Evolutionary conservation across 2,329 filamentous ascomycete genomes (phyloP).

Genomic region (Colletotrichum sp.): DNA sequence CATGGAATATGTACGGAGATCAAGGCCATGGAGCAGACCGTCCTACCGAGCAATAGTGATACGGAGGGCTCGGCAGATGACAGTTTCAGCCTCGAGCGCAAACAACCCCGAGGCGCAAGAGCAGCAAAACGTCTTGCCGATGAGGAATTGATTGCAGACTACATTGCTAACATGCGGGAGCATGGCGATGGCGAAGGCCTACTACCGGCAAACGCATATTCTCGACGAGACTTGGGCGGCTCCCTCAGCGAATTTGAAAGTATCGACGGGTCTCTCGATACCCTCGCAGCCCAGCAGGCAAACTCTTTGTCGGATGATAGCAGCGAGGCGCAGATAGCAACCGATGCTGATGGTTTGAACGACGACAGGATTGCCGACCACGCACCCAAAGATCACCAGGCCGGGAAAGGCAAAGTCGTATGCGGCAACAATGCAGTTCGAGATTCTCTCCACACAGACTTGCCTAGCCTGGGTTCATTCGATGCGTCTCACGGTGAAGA

Average conservation of each 20-base stretch:
- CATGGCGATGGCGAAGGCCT: slow-evolving; percentile 63
- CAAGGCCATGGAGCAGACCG: slow-evolving; percentile 27
- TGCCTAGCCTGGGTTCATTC: not conserved
- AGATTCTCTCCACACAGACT: not conserved
- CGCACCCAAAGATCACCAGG: not conserved
- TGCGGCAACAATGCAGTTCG: not conserved
- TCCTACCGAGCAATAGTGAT: slow-evolving; percentile 23
- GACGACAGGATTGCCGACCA: not conserved
- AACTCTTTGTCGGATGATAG: not conserved
- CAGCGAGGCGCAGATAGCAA: not conserved
- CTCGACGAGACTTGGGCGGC: slow-evolving; percentile 29
- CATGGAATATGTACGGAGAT: slow-evolving; percentile 37
- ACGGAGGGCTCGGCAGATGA: no score
- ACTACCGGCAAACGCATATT: slow-evolving; percentile 64
- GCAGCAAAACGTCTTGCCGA: slow-evolving; percentile 42
- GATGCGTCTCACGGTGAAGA: not conserved
- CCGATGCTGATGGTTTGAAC: not conserved
- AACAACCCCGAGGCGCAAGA: not conserved
- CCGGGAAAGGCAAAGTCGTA: not conserved
- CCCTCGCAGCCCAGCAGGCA: not conserved
- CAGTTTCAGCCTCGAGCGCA: not conserved
- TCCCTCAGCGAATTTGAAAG: slow-evolving; percentile 20
- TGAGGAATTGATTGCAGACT: slow-evolving; percentile 68
- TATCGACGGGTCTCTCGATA: slow-evolving; percentile 28
- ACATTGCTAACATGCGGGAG: slow-evolving; percentile 69